phyloP scores from a whole-genome alignment of 2,329 filamentous ascomycete genomes.

The Cercospora janseana region DNA sequence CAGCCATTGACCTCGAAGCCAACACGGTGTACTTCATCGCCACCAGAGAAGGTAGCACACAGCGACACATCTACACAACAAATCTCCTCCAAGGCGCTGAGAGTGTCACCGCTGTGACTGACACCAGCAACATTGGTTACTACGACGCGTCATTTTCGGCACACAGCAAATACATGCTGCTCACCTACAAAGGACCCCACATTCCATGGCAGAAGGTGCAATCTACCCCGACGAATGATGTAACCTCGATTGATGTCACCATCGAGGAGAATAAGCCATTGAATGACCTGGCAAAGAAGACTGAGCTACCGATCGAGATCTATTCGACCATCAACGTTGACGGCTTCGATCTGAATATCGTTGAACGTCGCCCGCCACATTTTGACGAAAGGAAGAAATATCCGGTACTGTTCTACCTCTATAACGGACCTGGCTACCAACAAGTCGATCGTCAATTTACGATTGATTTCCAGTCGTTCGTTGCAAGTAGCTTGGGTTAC shows the following conservation, averaged over 20 bases:
- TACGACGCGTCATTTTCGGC: conserved; percentile 82
- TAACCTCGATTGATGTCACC: conserved; percentile 44
- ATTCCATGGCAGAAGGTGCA: conserved; percentile 91
- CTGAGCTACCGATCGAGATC: conserved; percentile 77
- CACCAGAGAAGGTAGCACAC: conserved; percentile 81
- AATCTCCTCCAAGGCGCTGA: conserved; percentile 68
- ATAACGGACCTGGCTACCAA: conserved; percentile 93
- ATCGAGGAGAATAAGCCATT: conserved; percentile 78
- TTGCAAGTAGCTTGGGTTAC: conserved; percentile 83
- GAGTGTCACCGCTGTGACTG: conserved; percentile 68
- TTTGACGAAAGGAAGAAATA: conserved; percentile 80
- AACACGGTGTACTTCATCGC: conserved; percentile 89
- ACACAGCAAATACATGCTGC: conserved; percentile 75
- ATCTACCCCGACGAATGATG: conserved; percentile 67
- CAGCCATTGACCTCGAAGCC: conserved; percentile 76
- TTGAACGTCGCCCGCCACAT: conserved; percentile 86
- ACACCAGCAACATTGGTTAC: conserved; percentile 70
- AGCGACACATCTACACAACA: conserved; percentile 89
- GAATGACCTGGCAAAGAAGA: conserved; percentile 65
- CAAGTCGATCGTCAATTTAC: conserved; percentile 74
- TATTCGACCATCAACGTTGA: conserved; percentile 86
- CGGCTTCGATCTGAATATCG: conserved; percentile 66
- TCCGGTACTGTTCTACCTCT: conserved; percentile 91
- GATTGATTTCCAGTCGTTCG: conserved; percentile 86
- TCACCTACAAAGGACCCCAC: conserved; percentile 78